Base-by-base conservation (phyloP, 2,329 filamentous ascomycete species). In the Didymella pinodella region DNA sequence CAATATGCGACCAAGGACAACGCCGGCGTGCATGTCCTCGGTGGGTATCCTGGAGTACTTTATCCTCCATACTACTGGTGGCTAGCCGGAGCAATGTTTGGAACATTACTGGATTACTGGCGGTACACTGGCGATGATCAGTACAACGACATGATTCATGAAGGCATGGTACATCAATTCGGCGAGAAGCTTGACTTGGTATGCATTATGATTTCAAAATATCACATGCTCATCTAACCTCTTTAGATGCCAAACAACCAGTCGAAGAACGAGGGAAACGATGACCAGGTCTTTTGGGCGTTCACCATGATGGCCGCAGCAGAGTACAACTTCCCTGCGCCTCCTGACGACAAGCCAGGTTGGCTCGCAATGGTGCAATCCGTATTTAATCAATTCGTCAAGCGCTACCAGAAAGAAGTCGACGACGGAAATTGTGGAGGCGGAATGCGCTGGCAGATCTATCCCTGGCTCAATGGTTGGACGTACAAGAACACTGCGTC, bases 71-170 rank as follows among this genome's bases (percentile, higher is more conserved):
- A 84, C 65, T 85, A 83, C 72, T 86, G 83, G 83, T 93, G 88
- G 91, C 89, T 90, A 77, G 89, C 83, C 11, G 90, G 90, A 51
- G 90, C 90, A 56, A 87, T 93, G 81, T 86, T 85, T 69, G 85
- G 84, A 58, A 82, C 89, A 2, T 80, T 95, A 62, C 82, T 96
- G 52, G 90, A 95, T 69, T 95, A 95, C 75, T 96, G 91, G 90
- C 90, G 88, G 72, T 91, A 92, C 73, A 94, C 91, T 0, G 88
- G 88, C 20, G 90, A 94, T 71, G 79, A 83, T 4, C 83, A 84
- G 32, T 95, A 90, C 79, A 93, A 93, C 72, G 79, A 87, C 16
- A 79, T 91, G 41, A 85, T 86, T 16, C 83, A 82, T 34, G 82
- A 90, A 63, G 74, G 72, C 22, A 48, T 76, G 41, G 65, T 72